phyloP scores from a whole-genome alignment of 306 rosid species.

The Vigna mungo region DNA sequence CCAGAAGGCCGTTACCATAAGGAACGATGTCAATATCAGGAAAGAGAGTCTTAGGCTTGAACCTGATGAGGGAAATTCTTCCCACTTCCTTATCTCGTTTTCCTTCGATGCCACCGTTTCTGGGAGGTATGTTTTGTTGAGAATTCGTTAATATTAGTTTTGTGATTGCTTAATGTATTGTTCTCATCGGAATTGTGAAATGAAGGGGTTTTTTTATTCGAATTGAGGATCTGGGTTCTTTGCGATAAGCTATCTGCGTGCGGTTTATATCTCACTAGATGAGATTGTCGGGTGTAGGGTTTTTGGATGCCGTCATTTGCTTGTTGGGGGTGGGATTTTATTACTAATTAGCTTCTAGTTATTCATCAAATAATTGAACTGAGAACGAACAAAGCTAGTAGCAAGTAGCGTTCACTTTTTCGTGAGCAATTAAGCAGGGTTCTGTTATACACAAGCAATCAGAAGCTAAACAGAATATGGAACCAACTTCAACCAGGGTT shows the following conservation, averaged over 20 bases:
- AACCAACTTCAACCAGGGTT: background rate
- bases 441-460: background rate
- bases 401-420: background rate
- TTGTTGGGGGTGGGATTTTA: background rate
- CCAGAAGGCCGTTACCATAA: slow-evolving; percentile 93
- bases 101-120: slow-evolving; percentile 87
- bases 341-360: background rate
- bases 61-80: slow-evolving; percentile 72
- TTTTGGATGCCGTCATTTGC: background rate
- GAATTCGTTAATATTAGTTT: background rate
- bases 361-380: background rate
- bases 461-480: background rate
- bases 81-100: slow-evolving; percentile 69
- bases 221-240: background rate
- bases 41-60: slow-evolving; percentile 82
- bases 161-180: background rate
- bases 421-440: background rate
- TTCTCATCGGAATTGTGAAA: background rate
- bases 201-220: background rate
- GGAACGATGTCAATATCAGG: slow-evolving; percentile 88
- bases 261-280: background rate
- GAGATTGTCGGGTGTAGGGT: background rate
- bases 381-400: background rate
- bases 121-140: slow-evolving; percentile 65
- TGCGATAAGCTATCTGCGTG: background rate